Evolutionary conservation across 768 basidiomycete genomes (phyloP).

Genomic region (Rhizopogon sp.): DNA sequence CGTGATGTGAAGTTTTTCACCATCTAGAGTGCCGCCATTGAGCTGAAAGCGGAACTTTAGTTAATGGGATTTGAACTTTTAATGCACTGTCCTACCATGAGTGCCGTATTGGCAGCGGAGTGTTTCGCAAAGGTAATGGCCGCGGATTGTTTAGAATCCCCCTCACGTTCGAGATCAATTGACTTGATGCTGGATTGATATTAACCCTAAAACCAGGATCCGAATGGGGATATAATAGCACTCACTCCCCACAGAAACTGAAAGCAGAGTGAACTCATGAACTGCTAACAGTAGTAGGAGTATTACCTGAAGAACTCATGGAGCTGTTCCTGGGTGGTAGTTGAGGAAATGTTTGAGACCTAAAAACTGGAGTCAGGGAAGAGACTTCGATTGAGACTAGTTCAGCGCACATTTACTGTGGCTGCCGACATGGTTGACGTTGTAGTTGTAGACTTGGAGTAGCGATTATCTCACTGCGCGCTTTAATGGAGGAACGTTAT

Average conservation of each 20-base stretch:
- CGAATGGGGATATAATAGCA: not conserved
- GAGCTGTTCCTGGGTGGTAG: conserved; percentile 64
- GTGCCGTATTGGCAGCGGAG: conserved; percentile 78
- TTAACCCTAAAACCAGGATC: not conserved
- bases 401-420: conserved; percentile 28
- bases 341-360: conserved; percentile 68
- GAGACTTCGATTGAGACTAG: conserved; percentile 7
- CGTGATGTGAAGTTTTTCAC: conserved; percentile 60
- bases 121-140: conserved; percentile 80
- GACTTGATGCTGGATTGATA: conserved; percentile 47
- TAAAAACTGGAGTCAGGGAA: conserved; percentile 20
- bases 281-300: not conserved
- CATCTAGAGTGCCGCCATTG: conserved; percentile 75
- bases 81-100: conserved; percentile 50
- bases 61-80: not conserved
- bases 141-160: conserved; percentile 43
- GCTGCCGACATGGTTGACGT: conserved; percentile 19
- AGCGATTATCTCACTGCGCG: too few species aligned
- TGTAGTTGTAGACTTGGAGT: not conserved
- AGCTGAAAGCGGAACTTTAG: conserved; percentile 34
- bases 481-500: too few species aligned
- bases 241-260: conserved; percentile 86
- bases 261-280: conserved; percentile 3
- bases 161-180: conserved; percentile 51
- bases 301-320: conserved; percentile 78